Base-by-base conservation (phyloP, 2,329 filamentous ascomycete species). In the Zasmidium cellare region DNA sequence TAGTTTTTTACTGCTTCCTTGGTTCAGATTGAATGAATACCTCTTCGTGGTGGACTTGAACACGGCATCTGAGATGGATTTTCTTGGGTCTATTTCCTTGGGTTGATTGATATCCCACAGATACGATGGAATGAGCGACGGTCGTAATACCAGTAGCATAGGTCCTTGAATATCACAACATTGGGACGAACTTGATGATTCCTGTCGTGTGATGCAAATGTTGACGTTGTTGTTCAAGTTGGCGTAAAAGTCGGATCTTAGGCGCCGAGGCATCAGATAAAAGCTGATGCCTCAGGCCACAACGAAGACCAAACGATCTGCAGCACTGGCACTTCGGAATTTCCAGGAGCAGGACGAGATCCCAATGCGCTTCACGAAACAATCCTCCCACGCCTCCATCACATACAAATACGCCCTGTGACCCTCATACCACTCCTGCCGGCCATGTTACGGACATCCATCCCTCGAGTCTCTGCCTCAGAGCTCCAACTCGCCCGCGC, bases 381-480 rank as follows among this genome's bases (percentile, higher is more conserved):
- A 16, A 7, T 6, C 11, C 23, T 50, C 18, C 25, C 48, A 9
- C 22, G 14, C 25, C 18, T 12, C 25, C 48, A 51, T 38, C 28
- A n/a, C 9, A 20, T 19, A 31, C 48, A 18, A 3, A 14, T 23
- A 20, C 28, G 24, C 19, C 25, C 25, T 38, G n/a, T 2, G 12
- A 44, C 31, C 9, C 11, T n/a, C 46, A 5, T n/a, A 5, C 22
- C 3, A 5, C 46, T 14, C 46, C 22, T 16, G 20, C 25, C 46
- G 22, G 22, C 46, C 31, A 65, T 65, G 63, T 54, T 62, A 35
- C 63, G 63, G 35, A 53, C 54, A 38, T 61, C 57, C 48, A 35
- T 59, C 19, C 57, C 59, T 50, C 57, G 61, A 50, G 57, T 51
- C 28, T 55, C 61, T 50, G 49, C 46, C 38, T 20, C 56, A 24